Evolutionary conservation across 768 basidiomycete species (phyloP), one percentile per base, ranked within the genome.

Genomic region (Russula vinacea): DNA sequence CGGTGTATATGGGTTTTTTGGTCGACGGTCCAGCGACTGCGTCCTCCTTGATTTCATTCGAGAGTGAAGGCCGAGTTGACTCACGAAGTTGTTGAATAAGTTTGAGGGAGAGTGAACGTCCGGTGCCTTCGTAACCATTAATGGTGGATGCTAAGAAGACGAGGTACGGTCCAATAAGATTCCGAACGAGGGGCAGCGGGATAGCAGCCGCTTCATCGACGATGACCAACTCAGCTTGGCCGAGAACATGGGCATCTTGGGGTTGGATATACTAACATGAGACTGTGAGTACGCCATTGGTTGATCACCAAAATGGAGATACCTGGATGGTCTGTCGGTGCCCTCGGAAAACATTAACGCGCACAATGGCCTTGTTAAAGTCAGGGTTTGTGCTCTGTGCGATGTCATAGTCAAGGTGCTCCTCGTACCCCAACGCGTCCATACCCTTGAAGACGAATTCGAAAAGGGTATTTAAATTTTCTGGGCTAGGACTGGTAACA

Each of bases 111-210:
- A 99, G 85, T 1, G 95, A 98, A 32, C 97, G 91, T n/a, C 97
- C 97, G 0, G 97, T 98, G 32, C 97, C 97, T 81, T 98, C 97
- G 75, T 99, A 99, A 45, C 97, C 97, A 73, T 98, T 98, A 77
- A 99, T 94, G 0, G 97, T 99, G n/a, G 94, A 97, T 1, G 97
- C 92, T 81, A 98, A 88, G 80, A 98, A 98, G 56, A 98, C 94
- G 40, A 98, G 90, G 76, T 98, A 98, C 1, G 89, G 89, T 0
- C 97, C 97, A 60, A 99, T 86, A 67, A 99, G 89, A 70, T 93
- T 92, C 61, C 90, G 87, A 19, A 99, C 96, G 40, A 99, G 87
- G 2, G 96, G 94, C 19, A 98, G 84, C 1, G 97, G 97, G 58
- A 98, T 98, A 22, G 97, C 97, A 10, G 97, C 97, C 8, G 96